Evolutionary conservation across 768 basidiomycete genomes (phyloP).

Genomic region (Coprinopsis cinerea): DNA sequence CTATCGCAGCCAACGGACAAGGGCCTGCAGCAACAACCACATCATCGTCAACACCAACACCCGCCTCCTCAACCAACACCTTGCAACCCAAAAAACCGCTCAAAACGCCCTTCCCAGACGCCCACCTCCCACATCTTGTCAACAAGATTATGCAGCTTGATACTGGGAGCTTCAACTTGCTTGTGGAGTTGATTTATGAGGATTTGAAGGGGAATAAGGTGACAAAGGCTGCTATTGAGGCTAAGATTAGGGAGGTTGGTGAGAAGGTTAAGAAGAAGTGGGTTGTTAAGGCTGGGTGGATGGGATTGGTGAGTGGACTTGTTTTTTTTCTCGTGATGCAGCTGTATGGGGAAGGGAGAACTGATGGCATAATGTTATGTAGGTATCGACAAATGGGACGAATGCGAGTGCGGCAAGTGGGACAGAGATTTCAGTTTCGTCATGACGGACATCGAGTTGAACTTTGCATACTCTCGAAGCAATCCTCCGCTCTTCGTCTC

Average conservation of each 20-base stretch:
- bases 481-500: too few relatives aligned
- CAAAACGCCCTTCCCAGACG: conserved; percentile 66
- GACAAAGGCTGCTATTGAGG: conserved; percentile 81
- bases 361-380: too few relatives aligned
- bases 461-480: too few relatives aligned
- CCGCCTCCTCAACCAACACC: not conserved
- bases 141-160: conserved; percentile 57
- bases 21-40: not conserved
- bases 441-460: too few relatives aligned
- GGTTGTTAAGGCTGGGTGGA: conserved; percentile 49
- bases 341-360: too few relatives aligned
- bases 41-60: conserved; percentile 12
- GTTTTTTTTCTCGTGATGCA: not conserved
- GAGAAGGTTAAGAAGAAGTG: conserved; percentile 74
- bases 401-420: too few relatives aligned
- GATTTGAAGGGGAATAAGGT: conserved; percentile 64
- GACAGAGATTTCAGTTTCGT: too few relatives aligned
- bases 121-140: conserved; percentile 53
- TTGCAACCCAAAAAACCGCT: conserved; percentile 19
- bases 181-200: conserved; percentile 70
- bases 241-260: conserved; percentile 69
- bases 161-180: conserved; percentile 54
- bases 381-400: too few relatives aligned
- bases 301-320: conserved; percentile 12
- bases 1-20: conserved; percentile 2